Percentiles rank a stretch among this genome's conserved stretches.
Evolutionary conservation across 1,284 basidiomycete genomes (phyloP).

Genomic region (Wallemia ichthyophaga): DNA sequence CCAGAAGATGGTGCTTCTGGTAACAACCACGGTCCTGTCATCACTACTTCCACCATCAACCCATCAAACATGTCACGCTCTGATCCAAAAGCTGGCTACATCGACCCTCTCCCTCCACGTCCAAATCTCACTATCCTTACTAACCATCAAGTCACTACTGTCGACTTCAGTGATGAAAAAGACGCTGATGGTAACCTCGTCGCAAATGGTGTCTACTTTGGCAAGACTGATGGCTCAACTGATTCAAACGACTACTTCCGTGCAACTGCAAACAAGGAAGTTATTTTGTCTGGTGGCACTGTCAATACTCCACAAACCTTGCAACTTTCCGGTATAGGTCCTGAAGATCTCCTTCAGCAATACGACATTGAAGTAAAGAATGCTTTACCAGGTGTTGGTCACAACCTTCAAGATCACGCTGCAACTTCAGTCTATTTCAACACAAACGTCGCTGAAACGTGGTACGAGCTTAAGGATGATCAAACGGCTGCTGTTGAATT

Average conservation of each 20-base stretch:
- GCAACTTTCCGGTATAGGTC: constrained; percentile 39
- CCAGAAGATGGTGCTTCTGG: neutral
- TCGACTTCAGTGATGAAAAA: constrained; percentile 27
- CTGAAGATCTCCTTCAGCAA: constrained; percentile 23
- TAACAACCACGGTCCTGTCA: constrained; percentile 5
- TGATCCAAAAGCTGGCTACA: constrained; percentile 35
- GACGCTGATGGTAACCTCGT: constrained; percentile 18
- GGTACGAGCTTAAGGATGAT: constrained; percentile 8
- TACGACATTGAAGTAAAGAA: constrained; percentile 21
- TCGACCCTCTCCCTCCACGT: constrained; percentile 28
- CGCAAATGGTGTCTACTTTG: constrained; percentile 29
- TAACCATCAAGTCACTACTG: constrained; percentile 27
- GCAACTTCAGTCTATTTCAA: constrained; percentile 10
- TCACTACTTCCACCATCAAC: constrained; percentile 34
- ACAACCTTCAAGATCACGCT: constrained; percentile 41
- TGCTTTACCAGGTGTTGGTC: constrained; percentile 39
- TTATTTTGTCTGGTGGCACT: constrained; percentile 28
- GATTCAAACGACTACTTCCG: constrained; percentile 15
- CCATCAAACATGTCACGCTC: constrained; percentile 31
- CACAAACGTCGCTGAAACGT: constrained; percentile 8
- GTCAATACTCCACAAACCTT: constrained; percentile 35
- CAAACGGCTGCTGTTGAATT: constrained; percentile 9
- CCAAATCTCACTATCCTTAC: constrained; percentile 32
- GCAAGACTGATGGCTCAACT: constrained; percentile 13
- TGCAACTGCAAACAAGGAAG: constrained; percentile 23